These are phyloP conservation scores for Colletotrichum lindemuthianum DNA, from an alignment of 2,329 filamentous ascomycete genomes.

Conservation along the genomic window DNA sequence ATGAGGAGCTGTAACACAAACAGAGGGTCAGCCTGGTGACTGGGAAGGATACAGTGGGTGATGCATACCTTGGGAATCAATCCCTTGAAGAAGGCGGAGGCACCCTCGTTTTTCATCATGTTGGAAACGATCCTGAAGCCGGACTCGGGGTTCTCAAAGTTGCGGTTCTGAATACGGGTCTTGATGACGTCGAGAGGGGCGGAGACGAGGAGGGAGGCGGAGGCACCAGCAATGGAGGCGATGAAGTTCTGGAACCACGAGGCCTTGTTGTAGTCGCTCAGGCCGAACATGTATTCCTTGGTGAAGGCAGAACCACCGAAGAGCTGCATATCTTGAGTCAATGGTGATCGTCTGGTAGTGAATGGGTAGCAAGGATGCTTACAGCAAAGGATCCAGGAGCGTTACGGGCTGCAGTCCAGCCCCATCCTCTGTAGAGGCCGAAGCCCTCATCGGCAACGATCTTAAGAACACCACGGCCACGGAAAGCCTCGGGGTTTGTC, in stretches of 20 bases:
- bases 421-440: conserved; percentile 93
- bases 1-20: conserved; percentile 76
- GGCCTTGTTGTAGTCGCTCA: conserved; percentile 95
- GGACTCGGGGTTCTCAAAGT: conserved; percentile 97
- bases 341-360: neutral
- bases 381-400: conserved; percentile 96
- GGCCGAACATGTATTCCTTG: conserved; percentile 93
- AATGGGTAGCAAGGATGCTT: conserved; percentile 50
- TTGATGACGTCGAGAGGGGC: conserved; percentile 97
- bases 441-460: conserved; percentile 96
- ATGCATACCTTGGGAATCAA: conserved; percentile 82
- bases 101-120: conserved; percentile 92
- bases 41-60: neutral
- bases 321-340: conserved; percentile 64
- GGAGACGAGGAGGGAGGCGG: conserved; percentile 94
- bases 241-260: conserved; percentile 97
- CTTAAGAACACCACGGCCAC: conserved; percentile 87
- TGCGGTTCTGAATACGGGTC: conserved; percentile 97
- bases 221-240: conserved; percentile 93
- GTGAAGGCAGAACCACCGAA: conserved; percentile 98
- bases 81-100: conserved; percentile 95
- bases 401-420: conserved; percentile 97
- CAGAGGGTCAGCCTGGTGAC: conserved; percentile 31
- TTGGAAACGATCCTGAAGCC: conserved; percentile 91
- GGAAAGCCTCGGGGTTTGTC: conserved; percentile 98